phyloP scores from a whole-genome alignment of 140 eudicot genomes.

The Senecio squalidus region DNA sequence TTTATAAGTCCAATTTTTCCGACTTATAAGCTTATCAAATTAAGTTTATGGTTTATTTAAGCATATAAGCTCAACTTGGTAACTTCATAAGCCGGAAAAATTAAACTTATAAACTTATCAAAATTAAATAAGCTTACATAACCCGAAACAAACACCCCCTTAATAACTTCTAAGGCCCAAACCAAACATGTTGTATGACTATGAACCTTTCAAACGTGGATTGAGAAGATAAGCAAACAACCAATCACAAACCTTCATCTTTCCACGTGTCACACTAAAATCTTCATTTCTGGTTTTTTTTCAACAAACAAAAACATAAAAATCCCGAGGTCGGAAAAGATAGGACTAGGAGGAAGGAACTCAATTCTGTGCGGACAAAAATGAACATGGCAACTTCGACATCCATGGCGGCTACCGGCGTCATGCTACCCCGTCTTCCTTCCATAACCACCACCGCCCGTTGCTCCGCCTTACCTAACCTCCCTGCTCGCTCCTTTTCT shows the following conservation, averaged over 20 bases:
- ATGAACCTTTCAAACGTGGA: slow-evolving; percentile 45
- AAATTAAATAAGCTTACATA: too few relatives aligned
- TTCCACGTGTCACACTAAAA: slow-evolving; percentile 54
- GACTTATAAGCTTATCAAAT: too few relatives aligned
- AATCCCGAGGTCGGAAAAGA: not conserved
- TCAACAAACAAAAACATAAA: not conserved
- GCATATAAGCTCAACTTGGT: too few relatives aligned
- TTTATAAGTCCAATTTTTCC: too few relatives aligned
- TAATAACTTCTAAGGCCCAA: slow-evolving; percentile 17
- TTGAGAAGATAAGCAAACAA: slow-evolving; percentile 47
- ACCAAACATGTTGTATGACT: slow-evolving; percentile 18
- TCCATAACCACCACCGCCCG: slow-evolving; percentile 24
- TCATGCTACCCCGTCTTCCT: slow-evolving; percentile 45
- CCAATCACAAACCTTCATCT: slow-evolving; percentile 35
- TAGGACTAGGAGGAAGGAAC: slow-evolving; percentile 23
- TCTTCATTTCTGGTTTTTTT: not conserved
- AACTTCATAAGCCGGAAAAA: too few relatives aligned
- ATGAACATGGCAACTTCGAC: slow-evolving; percentile 43
- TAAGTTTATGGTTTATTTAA: too few relatives aligned
- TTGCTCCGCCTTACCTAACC: slow-evolving; percentile 47
- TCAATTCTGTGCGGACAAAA: slow-evolving; percentile 19
- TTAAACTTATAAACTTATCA: too few relatives aligned
- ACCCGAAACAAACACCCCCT: too few relatives aligned
- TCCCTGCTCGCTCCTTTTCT: slow-evolving; percentile 49
- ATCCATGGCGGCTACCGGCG: slow-evolving; percentile 72